Base-by-base conservation (phyloP, 345 rosid genomes). In the Orychophragmus violaceus region DNA sequence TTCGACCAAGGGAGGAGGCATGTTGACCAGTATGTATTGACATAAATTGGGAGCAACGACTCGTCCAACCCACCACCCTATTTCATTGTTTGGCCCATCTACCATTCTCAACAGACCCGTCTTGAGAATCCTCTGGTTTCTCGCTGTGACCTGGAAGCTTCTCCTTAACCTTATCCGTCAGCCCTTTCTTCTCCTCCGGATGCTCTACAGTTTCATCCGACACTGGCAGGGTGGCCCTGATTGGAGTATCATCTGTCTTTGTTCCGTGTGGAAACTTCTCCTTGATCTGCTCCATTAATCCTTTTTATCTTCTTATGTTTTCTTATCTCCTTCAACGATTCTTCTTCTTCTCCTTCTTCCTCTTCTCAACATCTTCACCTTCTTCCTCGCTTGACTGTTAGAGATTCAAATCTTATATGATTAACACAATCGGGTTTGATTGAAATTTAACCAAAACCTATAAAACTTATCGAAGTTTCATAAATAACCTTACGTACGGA, bases 371-470 rank as follows among this genome's bases (percentile, higher is more conserved):
- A 24, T 82, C 87, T 2, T 70, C 90, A 32, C 70, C 93, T 68
- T 85, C 98, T 73, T 90, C 96, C 3, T 83, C 94, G 50, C 88
- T 81, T 0, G 97, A 90, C 98, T 74, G 78, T 60, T 36, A 28
- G 6, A 45, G 6, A 56, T 62, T 18, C 37, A 62, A 24, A 60
- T 16, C 1, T 13, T 19, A 57, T 16, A 16, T 23, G 9, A 23
- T 23, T 36, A 55, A 9, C 36, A 32, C 12, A 22, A 67, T 25
- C 19, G 6, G 10, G 33, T 30, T 51, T 6, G 1, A 24, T 2
- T 6, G 57, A 51, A 12, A 25, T 9, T 8, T 14, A 18, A n/a
- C 30, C n/a, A 49, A 22, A 16, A 52, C 37, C 25, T 36, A 39
- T 5, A 37, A 6, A 19, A 10, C 16, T 33, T 13, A 39, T 27